These are phyloP conservation scores for Arthroderma uncinatum DNA, from an alignment of 2,329 filamentous ascomycete species.

Conservation along the genomic window DNA sequence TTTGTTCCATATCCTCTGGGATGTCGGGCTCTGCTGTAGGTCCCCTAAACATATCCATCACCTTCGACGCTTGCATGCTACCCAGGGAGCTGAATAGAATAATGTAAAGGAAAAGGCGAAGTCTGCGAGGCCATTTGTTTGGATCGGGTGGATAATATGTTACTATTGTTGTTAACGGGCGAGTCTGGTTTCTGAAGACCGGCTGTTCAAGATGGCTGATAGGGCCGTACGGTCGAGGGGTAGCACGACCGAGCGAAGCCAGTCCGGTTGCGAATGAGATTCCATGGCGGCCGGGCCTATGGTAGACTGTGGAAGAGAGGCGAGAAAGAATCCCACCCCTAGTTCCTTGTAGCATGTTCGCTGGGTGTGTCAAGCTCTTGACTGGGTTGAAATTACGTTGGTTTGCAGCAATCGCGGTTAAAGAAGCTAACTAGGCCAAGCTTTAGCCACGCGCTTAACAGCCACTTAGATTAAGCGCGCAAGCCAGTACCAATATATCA, in stretches of 20 bases:
- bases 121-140: constrained; percentile 26
- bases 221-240: background rate
- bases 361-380: background rate
- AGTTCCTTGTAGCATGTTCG: background rate
- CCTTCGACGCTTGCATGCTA: background rate
- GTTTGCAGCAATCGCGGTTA: background rate
- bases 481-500: no score
- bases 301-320: background rate
- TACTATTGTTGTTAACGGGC: constrained; percentile 6
- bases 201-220: background rate
- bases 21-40: constrained; percentile 24
- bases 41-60: background rate
- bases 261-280: background rate
- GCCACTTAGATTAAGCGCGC: no score
- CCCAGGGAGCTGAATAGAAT: constrained; percentile 27
- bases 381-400: background rate
- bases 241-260: background rate
- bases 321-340: background rate
- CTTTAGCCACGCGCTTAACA: background rate
- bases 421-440: no score
- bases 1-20: constrained; percentile 22
- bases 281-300: background rate
- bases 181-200: background rate
- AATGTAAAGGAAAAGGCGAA: constrained; percentile 22
- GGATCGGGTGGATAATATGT: constrained; percentile 7